Evolutionary conservation across 164 flowering plant species (phyloP).

Genomic region (Nelumbo lutea): DNA sequence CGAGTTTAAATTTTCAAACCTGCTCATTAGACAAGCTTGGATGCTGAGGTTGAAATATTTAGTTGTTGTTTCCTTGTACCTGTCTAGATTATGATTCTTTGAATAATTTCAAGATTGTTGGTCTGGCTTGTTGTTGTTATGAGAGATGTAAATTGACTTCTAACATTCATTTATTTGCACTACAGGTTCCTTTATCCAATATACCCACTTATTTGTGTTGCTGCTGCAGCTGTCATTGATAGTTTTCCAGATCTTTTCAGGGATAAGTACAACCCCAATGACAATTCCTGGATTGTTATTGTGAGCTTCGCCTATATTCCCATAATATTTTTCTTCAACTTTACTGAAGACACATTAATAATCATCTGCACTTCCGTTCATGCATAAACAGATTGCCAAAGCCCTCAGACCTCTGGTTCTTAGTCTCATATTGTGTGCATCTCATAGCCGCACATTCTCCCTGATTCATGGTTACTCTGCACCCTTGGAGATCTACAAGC

Average conservation of each 20-base stretch:
- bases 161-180: neutral
- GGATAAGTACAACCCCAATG: slow-evolving; percentile 45
- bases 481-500: slow-evolving; percentile 82
- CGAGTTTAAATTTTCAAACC: neutral
- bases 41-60: neutral
- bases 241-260: slow-evolving; percentile 81
- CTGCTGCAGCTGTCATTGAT: slow-evolving; percentile 73
- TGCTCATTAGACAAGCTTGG: neutral
- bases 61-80: neutral
- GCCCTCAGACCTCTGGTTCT: slow-evolving; percentile 60
- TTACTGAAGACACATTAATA: too few relatives aligned
- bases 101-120: neutral
- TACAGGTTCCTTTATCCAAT: neutral
- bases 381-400: slow-evolving; percentile 59
- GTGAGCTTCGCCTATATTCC: neutral
- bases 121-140: neutral
- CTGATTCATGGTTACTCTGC: slow-evolving; percentile 85
- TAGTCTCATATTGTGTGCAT: slow-evolving; percentile 65
- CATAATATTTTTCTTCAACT: neutral
- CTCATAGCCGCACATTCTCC: slow-evolving; percentile 91
- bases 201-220: neutral
- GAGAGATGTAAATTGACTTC: neutral
- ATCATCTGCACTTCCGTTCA: neutral
- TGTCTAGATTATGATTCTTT: neutral
- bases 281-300: slow-evolving; percentile 17